Evolutionary conservation across 163 green algal genomes (phyloP).

Genomic region (Chlorella variabilis): DNA sequence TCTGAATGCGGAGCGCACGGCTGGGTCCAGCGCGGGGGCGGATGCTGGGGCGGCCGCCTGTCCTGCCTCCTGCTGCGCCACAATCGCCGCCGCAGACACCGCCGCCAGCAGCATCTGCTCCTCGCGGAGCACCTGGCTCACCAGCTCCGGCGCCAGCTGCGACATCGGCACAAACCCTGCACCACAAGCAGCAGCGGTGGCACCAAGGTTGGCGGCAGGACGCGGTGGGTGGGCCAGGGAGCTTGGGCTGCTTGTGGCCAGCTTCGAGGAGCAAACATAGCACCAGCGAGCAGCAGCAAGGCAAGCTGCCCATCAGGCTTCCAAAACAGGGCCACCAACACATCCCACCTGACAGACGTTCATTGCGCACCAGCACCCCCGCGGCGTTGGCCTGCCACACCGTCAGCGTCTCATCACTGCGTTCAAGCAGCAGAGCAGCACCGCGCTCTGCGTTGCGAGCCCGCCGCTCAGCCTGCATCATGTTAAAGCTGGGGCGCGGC

Average conservation of each 20-base stretch:
- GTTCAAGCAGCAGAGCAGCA: not conserved
- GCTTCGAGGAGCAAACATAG: no score
- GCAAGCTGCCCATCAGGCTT: not conserved
- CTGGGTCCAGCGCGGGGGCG: not conserved
- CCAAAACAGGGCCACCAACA: no score
- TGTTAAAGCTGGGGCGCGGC: not conserved
- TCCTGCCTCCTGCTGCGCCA: not conserved
- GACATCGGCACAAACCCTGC: conserved; percentile 17
- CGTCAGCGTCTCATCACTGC: not conserved
- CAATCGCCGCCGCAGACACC: not conserved
- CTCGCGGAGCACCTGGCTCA: not conserved
- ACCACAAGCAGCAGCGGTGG: not conserved
- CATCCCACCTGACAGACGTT: conserved; percentile 12
- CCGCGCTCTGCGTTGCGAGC: conserved; percentile 2
- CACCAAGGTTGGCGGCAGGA: not conserved
- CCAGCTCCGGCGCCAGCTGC: not conserved
- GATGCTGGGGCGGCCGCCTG: not conserved
- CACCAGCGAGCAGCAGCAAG: no score
- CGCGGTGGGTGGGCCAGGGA: no score
- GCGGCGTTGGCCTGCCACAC: conserved; percentile 44
- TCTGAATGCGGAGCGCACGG: not conserved
- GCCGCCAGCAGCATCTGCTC: conserved; percentile 10
- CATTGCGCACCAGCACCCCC: conserved; percentile 38
- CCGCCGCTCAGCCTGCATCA: conserved; percentile 1
- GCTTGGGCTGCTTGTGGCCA: no score